Percentiles rank a stretch among this genome's conserved stretches.
phyloP scores from a whole-genome alignment of 2,329 filamentous ascomycete genomes.

The Ilyonectria robusta region DNA sequence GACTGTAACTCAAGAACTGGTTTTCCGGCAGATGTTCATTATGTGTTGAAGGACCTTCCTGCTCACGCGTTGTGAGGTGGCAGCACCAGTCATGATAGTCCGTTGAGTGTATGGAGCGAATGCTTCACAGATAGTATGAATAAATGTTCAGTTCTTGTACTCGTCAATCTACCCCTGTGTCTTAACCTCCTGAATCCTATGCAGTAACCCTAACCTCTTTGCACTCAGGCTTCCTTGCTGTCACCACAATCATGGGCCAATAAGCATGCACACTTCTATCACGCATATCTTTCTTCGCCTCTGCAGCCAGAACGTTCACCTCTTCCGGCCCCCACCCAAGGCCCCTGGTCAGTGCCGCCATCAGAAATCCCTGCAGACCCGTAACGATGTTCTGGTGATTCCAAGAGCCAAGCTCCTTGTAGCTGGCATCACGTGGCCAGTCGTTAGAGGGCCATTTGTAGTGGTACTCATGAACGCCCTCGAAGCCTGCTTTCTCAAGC shows the following conservation, averaged over 20 bases:
- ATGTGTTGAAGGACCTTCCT: no score
- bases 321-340: conserved; percentile 22
- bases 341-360: conserved; percentile 20
- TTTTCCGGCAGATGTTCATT: no score
- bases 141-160: neutral
- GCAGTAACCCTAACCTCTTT: neutral
- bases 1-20: no score
- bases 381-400: conserved; percentile 17
- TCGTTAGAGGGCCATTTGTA: conserved; percentile 27
- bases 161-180: neutral
- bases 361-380: conserved; percentile 19
- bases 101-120: no score
- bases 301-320: conserved; percentile 15
- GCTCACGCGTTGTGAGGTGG: no score
- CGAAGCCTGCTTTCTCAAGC: conserved; percentile 19
- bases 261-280: conserved; percentile 26
- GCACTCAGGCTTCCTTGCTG: conserved; percentile 8
- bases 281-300: conserved; percentile 15
- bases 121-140: neutral
- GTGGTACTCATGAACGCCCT: conserved; percentile 10
- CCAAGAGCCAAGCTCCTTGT: conserved; percentile 21
- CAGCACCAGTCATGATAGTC: no score
- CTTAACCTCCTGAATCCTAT: neutral
- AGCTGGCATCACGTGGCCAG: conserved; percentile 22
- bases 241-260: conserved; percentile 29